These are phyloP conservation scores for Curvularia lunata DNA, from an alignment of 2,329 filamentous ascomycete genomes.

Conservation along the genomic window DNA sequence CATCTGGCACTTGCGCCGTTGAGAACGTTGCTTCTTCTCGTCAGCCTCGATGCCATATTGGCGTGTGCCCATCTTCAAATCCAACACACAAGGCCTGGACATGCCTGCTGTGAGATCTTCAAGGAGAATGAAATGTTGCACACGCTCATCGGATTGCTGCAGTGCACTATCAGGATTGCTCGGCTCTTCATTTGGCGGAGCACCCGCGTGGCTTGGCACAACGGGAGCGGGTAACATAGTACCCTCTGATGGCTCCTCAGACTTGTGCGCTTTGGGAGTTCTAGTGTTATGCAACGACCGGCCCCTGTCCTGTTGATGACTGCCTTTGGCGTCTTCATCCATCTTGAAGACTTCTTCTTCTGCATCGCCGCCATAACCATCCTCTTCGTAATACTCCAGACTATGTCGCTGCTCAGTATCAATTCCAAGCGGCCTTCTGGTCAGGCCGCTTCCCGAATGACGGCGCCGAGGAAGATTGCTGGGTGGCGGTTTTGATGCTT, in stretches of 20 bases:
- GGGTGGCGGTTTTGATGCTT: conserved; percentile 41
- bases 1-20: conserved; percentile 87
- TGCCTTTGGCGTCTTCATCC: conserved; percentile 58
- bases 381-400: conserved; percentile 90
- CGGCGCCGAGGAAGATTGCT: conserved; percentile 62
- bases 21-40: conserved; percentile 90
- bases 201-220: conserved; percentile 20
- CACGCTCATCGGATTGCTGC: conserved; percentile 63
- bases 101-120: conserved; percentile 97
- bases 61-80: conserved; percentile 97
- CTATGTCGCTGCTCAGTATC: conserved; percentile 69
- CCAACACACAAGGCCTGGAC: conserved; percentile 94
- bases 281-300: conserved; percentile 5
- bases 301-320: conserved; percentile 8
- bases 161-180: conserved; percentile 55
- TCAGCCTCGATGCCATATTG: conserved; percentile 94
- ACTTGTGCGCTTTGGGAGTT: not conserved
- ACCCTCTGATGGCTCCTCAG: conserved; percentile 20
- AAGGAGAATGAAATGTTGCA: conserved; percentile 90
- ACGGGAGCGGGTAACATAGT: conserved; percentile 46
- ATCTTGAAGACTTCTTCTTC: conserved; percentile 74
- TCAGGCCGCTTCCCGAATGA: conserved; percentile 85
- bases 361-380: conserved; percentile 81
- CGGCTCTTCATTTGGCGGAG: conserved; percentile 27
- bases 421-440: conserved; percentile 73